Evolutionary conservation across 164 flowering plant species (phyloP), one percentile per base, ranked within the genome.

Genomic region (Stephania japonica): DNA sequence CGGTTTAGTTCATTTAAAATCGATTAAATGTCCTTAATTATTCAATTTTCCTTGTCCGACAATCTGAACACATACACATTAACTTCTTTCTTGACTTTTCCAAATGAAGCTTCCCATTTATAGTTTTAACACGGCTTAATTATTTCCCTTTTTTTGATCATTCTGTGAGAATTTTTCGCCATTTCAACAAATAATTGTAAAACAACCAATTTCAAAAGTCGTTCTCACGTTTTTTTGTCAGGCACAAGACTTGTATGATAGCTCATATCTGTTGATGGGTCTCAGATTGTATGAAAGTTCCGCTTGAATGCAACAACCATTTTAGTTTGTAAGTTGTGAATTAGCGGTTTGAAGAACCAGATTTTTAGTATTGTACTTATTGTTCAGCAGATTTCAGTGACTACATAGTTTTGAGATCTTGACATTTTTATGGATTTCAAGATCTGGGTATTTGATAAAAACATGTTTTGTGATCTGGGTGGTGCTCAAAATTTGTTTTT

Each of bases 101-200:
- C 21, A 59, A 59, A 16, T 47, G 7, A 19, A n/a, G 3, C n/a
- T 59, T 59, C 21, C 64, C 21, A 19, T 18, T 18, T 59, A 7
- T 6, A 24, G 64, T 59, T n/a, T 59, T 59, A 59, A 59, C 64
- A 5, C 64, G 64, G 64, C 64, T 59, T 59, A 59, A 59, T 59
- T 59, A 59, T 59, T 16, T 19, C 53, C 16, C 0, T 12, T 9
- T 5, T n/a, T 5, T 59, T 7, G 21, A 59, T 59, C 64, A 13
- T 50, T 59, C 23, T n/a, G 25, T n/a, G n/a, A 56, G 9, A 6
- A n/a, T 50, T 50, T 50, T 14, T 50, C 59, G 19, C 19, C 59
- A 13, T 4, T 5, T 50, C 19, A 47, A 9, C 24, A 59, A 59
- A 4, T 7, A 59, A 59, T 19, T 4, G 21, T 18, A n/a, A 59